Evolutionary conservation across 345 rosid species (phyloP), one percentile per base, ranked within the genome.

Genomic region (Boechera divaricarpa): DNA sequence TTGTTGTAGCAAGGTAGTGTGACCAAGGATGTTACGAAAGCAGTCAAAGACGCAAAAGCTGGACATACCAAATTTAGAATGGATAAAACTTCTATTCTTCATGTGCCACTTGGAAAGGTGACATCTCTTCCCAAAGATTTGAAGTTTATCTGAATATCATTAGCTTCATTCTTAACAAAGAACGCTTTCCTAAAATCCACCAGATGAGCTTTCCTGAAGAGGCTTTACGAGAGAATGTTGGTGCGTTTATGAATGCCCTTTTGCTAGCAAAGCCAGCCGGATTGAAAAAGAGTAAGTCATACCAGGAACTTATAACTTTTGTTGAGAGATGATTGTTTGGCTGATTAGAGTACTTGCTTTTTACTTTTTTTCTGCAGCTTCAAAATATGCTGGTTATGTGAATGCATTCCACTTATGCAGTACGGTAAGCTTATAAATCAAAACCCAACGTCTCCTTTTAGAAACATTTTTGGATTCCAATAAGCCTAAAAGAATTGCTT

Each of bases 71-170:
- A 89, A 67, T 95, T 86, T 79, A 90, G 82, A 81, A 95, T 92
- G 98, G 98, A 95, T 78, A 95, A 92, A 73, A 77, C 97, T 74
- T 85, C 99, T 2, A 92, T 89, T 66, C 92, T 92, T 59, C 99
- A 95, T 73, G 89, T 88, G 8, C 97, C 96, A 49, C 90, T 95
- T 57, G 99, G 99, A 74, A 92, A 95, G 98, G 98, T 90, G 67
- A 53, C 28, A 35, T 38, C 60, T 15, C 79, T 72, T 60, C 64
- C 62, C 55, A 16, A 56, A 53, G 29, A 16, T 36, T 33, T 54
- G 3, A 32, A 47, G n/a, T 21, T 73, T 10, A 26, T 63, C 29
- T 31, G 35, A 71, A 45, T 49, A 21, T 52, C 55, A 58, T 67
- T n/a, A 67, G 18, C 15, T 59, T 36, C 29, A 24, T 57, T 73